Base-by-base conservation (phyloP, 2,329 filamentous ascomycete genomes). In the Ophiosphaerella korrae region DNA sequence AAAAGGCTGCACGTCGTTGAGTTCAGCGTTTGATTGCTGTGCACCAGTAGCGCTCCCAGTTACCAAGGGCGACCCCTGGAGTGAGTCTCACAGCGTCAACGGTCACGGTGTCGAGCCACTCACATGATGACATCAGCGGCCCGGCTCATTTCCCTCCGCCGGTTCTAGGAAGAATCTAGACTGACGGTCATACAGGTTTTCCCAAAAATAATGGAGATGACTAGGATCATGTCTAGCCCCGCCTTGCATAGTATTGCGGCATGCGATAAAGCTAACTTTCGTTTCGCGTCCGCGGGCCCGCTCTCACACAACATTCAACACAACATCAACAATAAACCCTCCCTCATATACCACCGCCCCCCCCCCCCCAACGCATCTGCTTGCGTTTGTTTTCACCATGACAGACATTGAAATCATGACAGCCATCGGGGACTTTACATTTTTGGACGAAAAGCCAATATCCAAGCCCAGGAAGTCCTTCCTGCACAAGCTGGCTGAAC, bases 391-490 rank as follows among this genome's bases (percentile, higher is more conserved):
- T 21, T 29, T 12, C 44, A 46, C 16, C 21, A 48, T 48, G 45
- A 42, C 45, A 9, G 45, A 48, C 14, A 32, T 24, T 12, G 45
- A 41, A 39, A 55, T 33, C n/a, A 46, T 58, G 51, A 45, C 56
- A 35, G 58, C 55, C 9, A 56, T 59, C 8, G 55, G 51, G 16
- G 49, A 52, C 16, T 40, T 57, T 34, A 44, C 43, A 8, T 52
- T 52, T 26, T 41, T 52, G 7, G 48, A 58, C 26, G 47, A 57
- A 16, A 43, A 43, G 4, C 50, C 52, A n/a, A 36, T 46, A 8
- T 26, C 52, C 24, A 51, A 51, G 33, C 43, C 45, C 21, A 56
- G 53, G 51, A 56, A 52, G 46, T 57, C 55, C 12, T 58, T 60
- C 46, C 38, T 60, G 38, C 52, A 58, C 26, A 53, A 52, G 35